phyloP scores from a whole-genome alignment of 164 flowering plant species.

The Echeveria elegans region DNA sequence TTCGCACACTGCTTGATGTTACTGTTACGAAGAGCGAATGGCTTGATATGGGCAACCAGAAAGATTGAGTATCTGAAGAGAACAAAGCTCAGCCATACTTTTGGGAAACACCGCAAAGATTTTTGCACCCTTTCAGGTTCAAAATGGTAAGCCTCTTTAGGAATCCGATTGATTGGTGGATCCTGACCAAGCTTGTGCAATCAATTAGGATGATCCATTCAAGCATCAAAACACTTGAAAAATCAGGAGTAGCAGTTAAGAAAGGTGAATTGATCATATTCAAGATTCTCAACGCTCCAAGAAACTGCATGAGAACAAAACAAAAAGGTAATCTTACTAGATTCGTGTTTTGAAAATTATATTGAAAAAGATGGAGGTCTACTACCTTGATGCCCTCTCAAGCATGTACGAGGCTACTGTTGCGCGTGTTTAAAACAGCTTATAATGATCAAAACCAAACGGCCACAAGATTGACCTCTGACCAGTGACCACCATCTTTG shows the following conservation, averaged over 20 bases:
- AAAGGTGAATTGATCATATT: not conserved
- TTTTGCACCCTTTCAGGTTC: conserved; percentile 2
- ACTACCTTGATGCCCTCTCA: not conserved
- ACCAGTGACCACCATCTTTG: too few relatives aligned
- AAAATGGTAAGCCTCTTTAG: not conserved
- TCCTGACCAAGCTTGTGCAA: not conserved
- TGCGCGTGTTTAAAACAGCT: not conserved
- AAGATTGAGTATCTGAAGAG: not conserved
- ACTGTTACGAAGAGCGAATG: too few relatives aligned
- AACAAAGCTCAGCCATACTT: not conserved
- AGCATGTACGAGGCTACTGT: not conserved
- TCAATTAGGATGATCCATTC: not conserved
- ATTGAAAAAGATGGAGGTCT: not conserved
- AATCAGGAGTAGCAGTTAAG: not conserved
- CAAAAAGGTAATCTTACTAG: not conserved
- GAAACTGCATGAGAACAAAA: not conserved
- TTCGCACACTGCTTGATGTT: too few relatives aligned
- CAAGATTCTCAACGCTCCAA: not conserved
- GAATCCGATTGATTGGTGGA: not conserved
- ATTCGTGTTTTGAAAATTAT: not conserved
- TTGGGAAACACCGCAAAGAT: not conserved
- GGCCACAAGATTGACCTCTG: too few relatives aligned
- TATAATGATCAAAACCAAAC: not conserved
- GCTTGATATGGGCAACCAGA: not conserved
- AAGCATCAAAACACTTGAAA: not conserved